Evolutionary conservation across 1,284 basidiomycete species (phyloP), one percentile per base, ranked within the genome.

Genomic region (Ustilago curta): DNA sequence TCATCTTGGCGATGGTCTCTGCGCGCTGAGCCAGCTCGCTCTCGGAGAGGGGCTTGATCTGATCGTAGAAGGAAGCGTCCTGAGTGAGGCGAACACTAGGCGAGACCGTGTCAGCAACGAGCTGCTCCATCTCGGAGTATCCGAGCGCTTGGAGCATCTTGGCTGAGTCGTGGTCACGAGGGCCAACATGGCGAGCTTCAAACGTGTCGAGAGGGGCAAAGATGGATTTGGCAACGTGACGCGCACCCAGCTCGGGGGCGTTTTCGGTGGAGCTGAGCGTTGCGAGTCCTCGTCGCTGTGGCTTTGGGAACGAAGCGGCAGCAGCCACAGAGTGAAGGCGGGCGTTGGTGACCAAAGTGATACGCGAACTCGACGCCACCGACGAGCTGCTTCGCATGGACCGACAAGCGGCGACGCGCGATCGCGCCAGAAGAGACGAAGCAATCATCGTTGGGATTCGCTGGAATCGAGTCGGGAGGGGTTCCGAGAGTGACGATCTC

Each of bases 21-120:
- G 92, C 94, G 55, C 93, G 88, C 45, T 88, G 86, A 58, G 91
- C 88, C 43, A 99, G 88, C 87, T 99, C 92, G 16, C 91, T 90
- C 87, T 99, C 97, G 85, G 92, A 93, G 64, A 93, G 87, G 0
- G 92, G 71, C 32, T 68, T 76, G 48, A 83, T 79, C 50, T 69
- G 88, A 27, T 88, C 86, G 79, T 93, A 89, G 83, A 88, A 90
- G 70, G 95, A 87, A 32, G 88, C 86, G 53, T 89, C 83, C 32
- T 89, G 81, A 11, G 90, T 85, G 49, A 97, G 88, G 7, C 74
- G 58, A 27, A 83, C 79, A 27, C 70, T 74, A 37, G 66, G 53
- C 14, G 83, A 82, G 43, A 84, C 77, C 11, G 83, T 82, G 50
- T 83, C 78, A 35, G 61, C 62, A 25, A 84, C 59, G 44, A 84